phyloP scores from a whole-genome alignment of 352 stramenopile species.

The Thraustochytrium sp. region DNA sequence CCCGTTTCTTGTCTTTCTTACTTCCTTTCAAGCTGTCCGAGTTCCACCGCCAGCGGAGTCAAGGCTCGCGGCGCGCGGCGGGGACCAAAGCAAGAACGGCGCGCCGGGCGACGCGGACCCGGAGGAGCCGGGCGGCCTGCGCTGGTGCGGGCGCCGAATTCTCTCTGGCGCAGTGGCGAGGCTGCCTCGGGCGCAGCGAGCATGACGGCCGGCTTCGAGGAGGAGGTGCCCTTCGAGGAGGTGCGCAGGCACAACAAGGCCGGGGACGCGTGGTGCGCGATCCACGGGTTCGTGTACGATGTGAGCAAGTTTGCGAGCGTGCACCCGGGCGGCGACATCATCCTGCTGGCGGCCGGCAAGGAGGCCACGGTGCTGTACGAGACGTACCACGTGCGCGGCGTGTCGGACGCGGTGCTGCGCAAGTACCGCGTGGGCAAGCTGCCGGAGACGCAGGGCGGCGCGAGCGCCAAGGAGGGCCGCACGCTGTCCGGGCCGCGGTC shows the following conservation, averaged over 20 bases:
- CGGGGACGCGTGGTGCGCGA: slow-evolving; percentile 23
- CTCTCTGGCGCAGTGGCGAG: no score
- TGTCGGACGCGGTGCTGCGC: slow-evolving; percentile 46
- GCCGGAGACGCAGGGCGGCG: slow-evolving; percentile 33
- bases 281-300: slow-evolving; percentile 34
- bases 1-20: no score
- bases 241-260: slow-evolving; percentile 8
- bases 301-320: slow-evolving; percentile 30
- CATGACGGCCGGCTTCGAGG: slow-evolving; percentile 13
- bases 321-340: slow-evolving; percentile 45
- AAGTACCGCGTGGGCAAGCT: slow-evolving; percentile 53
- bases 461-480: neutral
- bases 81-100: no score
- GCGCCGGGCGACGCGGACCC: no score
- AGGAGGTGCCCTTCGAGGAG: slow-evolving; percentile 48
- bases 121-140: no score
- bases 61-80: no score
- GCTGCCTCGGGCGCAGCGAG: no score
- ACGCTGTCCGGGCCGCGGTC: neutral
- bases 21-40: no score
- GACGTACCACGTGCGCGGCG: slow-evolving; percentile 50
- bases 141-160: no score
- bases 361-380: slow-evolving; percentile 54
- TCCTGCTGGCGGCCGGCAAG: slow-evolving; percentile 49
- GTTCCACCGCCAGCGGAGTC: no score